These are phyloP conservation scores for Eutypella sp. DNA, from an alignment of 2,329 filamentous ascomycete genomes.

Conservation along the genomic window DNA sequence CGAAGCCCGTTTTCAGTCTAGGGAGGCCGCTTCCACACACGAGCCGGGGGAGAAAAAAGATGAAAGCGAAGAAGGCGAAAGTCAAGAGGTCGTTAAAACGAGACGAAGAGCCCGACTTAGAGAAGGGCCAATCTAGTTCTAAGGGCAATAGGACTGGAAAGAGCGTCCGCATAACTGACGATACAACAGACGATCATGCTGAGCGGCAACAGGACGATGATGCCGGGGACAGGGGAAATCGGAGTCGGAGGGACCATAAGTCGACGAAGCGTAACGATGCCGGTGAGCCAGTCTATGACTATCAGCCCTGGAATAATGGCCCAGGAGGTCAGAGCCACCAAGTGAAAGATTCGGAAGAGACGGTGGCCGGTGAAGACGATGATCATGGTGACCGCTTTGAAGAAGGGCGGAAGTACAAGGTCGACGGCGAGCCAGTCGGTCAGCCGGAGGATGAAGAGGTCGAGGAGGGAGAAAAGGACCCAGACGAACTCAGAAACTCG, in stretches of 20 bases:
- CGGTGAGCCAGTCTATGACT: slow-evolving; percentile 13
- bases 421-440: slow-evolving; percentile 21
- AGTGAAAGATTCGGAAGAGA: not conserved
- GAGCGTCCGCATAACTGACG: slow-evolving; percentile 10
- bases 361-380: slow-evolving; percentile 9
- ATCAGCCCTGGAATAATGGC: too few relatives aligned
- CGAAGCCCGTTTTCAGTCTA: slow-evolving; percentile 21
- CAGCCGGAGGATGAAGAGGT: slow-evolving; percentile 14
- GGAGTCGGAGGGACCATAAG: slow-evolving; percentile 9
- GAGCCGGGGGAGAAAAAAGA: slow-evolving; percentile 7
- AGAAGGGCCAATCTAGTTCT: slow-evolving; percentile 1
- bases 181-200: not conserved
- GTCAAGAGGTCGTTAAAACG: too few relatives aligned
- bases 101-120: not conserved
- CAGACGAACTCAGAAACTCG: slow-evolving; percentile 20
- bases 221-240: slow-evolving; percentile 3
- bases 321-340: too few relatives aligned
- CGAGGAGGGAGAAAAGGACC: slow-evolving; percentile 14
- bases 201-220: not conserved
- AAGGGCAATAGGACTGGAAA: slow-evolving; percentile 5
- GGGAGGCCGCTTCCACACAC: slow-evolving; percentile 17
- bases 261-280: slow-evolving; percentile 8
- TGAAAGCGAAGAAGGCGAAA: slow-evolving; percentile 4
- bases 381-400: slow-evolving; percentile 7
- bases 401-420: slow-evolving; percentile 13